Evolutionary conservation across 2,329 filamentous ascomycete genomes (phyloP).

Genomic region (Ophiostoma novo-ulmi): DNA sequence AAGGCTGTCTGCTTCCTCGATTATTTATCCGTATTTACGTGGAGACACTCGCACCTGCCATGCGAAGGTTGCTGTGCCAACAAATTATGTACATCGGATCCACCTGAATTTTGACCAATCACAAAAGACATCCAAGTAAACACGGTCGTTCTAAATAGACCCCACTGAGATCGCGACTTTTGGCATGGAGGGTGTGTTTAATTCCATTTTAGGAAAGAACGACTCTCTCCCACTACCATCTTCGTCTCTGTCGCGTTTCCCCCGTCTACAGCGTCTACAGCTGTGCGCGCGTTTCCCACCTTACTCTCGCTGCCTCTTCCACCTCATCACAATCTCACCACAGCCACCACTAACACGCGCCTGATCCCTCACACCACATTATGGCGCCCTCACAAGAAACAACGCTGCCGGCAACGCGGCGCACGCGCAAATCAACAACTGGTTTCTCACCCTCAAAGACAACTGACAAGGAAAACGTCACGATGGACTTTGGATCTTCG

Average conservation of each 20-base stretch:
- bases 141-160: constrained; percentile 19
- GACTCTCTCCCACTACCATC: not conserved
- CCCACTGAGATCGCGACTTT: constrained; percentile 26
- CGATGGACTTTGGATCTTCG: constrained; percentile 53
- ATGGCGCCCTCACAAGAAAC: constrained; percentile 42
- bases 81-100: constrained; percentile 5
- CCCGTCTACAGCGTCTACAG: not conserved
- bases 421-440: constrained; percentile 68
- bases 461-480: constrained; percentile 73
- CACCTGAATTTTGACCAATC: constrained; percentile 17
- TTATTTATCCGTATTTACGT: not conserved
- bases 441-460: constrained; percentile 49
- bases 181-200: constrained; percentile 15
- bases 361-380: not conserved
- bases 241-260: not conserved
- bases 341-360: not conserved
- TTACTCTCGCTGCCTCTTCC: not conserved
- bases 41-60: not conserved
- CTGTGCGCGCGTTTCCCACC: not conserved
- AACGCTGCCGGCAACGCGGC: constrained; percentile 53
- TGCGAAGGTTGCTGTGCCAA: constrained; percentile 24
- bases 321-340: not conserved
- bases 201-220: constrained; percentile 9
- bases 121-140: constrained; percentile 17
- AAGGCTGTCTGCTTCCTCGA: not conserved